Evolutionary conservation across 1,139 yeast species (phyloP).

Genomic region (Geotrichum armillariae): DNA sequence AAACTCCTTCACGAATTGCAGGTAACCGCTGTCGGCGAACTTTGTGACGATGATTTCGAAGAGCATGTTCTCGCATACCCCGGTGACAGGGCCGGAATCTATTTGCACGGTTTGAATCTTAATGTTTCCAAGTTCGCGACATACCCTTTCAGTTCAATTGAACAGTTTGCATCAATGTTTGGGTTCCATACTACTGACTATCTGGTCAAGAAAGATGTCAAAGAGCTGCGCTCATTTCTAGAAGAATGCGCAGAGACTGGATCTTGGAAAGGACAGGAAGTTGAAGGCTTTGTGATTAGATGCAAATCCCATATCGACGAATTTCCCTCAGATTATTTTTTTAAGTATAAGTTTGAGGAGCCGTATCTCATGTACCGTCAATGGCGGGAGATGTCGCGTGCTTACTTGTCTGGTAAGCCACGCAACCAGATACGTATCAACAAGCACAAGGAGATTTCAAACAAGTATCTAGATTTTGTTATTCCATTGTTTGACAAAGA

Average conservation of each 20-base stretch:
- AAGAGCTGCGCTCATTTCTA: slow-evolving; percentile 51
- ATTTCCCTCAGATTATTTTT: slow-evolving; percentile 57
- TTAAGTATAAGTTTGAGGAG: slow-evolving; percentile 93
- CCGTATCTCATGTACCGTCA: slow-evolving; percentile 90
- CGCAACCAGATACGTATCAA: slow-evolving; percentile 47
- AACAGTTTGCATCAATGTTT: slow-evolving; percentile 60
- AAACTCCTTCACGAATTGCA: slow-evolving; percentile 49
- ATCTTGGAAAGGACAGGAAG: slow-evolving; percentile 64
- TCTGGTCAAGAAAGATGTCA: slow-evolving; percentile 43
- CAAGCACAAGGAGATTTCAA: slow-evolving; percentile 60
- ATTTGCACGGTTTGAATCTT: slow-evolving; percentile 81
- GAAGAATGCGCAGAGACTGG: slow-evolving; percentile 66
- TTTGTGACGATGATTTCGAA: slow-evolving; percentile 90
- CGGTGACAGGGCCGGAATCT: slow-evolving; percentile 70
- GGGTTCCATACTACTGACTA: slow-evolving; percentile 66
- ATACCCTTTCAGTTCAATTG: slow-evolving; percentile 59
- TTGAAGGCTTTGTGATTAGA: slow-evolving; percentile 93
- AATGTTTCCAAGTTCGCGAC: slow-evolving; percentile 69
- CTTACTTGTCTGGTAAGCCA: slow-evolving; percentile 50
- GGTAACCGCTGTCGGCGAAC: slow-evolving; percentile 86
- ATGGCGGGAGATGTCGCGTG: slow-evolving; percentile 82
- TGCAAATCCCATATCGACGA: slow-evolving; percentile 40
- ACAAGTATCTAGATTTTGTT: slow-evolving; percentile 68
- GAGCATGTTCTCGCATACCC: slow-evolving; percentile 87
- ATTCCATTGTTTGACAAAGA: slow-evolving; percentile 49